A percentile compares a stretch with the other conserved stretches of the same genome.
Evolutionary conservation across 2,329 filamentous ascomycete species (phyloP).

Genomic region (Cordyceps cateniannulata): DNA sequence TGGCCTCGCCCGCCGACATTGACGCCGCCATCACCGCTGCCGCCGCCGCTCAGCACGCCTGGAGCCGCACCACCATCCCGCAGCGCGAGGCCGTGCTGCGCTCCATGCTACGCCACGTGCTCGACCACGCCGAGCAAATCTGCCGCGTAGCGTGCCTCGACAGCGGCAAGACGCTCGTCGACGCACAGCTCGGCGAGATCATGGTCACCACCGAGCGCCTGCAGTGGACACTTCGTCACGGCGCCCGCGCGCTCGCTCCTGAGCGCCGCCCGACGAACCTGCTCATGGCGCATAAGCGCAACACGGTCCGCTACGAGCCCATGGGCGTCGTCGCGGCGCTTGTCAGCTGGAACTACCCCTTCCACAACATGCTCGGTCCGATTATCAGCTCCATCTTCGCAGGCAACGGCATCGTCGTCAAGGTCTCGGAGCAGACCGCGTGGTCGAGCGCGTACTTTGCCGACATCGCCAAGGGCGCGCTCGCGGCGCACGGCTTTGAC

Average conservation of each 20-base stretch:
- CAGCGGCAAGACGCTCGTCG: constrained; percentile 92
- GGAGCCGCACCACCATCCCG: constrained; percentile 71
- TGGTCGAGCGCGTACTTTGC: constrained; percentile 86
- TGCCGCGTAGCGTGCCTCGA: constrained; percentile 82
- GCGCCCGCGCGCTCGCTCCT: constrained; percentile 70
- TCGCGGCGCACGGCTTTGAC: constrained; percentile 76
- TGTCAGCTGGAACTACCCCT: constrained; percentile 95
- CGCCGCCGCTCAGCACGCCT: constrained; percentile 65
- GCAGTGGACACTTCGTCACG: constrained; percentile 87
- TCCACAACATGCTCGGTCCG: constrained; percentile 90
- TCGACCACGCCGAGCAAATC: constrained; percentile 85
- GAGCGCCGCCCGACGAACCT: constrained; percentile 77
- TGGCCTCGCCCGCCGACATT: constrained; percentile 68
- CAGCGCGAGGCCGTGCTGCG: constrained; percentile 73
- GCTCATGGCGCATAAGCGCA: constrained; percentile 92
- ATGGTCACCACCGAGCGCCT: constrained; percentile 91
- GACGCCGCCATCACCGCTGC: constrained; percentile 72
- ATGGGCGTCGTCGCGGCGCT: constrained; percentile 87
- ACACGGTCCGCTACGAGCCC: constrained; percentile 85
- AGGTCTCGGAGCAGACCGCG: constrained; percentile 90
- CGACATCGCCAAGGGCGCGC: constrained; percentile 68
- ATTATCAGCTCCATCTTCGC: constrained; percentile 86
- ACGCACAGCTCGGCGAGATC: constrained; percentile 90
- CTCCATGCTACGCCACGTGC: constrained; percentile 72
- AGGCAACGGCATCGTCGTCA: constrained; percentile 87